Evolutionary conservation across 495 filamentous ascomycete genomes (phyloP).

Genomic region (Trichocladium antarcticum): DNA sequence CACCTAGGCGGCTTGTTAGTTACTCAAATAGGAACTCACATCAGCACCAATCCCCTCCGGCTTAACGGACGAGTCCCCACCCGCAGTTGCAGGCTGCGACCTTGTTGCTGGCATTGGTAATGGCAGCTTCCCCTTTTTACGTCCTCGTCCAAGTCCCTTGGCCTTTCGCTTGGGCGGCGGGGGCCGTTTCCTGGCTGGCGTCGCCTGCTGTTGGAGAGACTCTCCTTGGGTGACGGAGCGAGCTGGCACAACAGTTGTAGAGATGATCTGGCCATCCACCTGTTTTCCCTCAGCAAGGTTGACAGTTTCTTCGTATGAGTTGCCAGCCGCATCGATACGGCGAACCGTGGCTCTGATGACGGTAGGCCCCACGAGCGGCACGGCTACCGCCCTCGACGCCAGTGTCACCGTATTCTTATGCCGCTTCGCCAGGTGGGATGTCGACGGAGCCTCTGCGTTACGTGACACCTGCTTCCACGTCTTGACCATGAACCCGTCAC

Average conservation of each 20-base stretch:
- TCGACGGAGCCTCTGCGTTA: conserved; percentile 60
- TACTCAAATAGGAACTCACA: conserved; percentile 14
- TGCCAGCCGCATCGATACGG: conserved; percentile 64
- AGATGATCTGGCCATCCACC: conserved; percentile 68
- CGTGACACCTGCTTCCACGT: conserved; percentile 72
- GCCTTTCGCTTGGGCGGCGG: conserved; percentile 68
- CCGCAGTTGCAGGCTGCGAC: conserved; percentile 13
- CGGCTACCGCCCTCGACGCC: conserved; percentile 33
- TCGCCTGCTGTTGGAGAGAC: conserved; percentile 15
- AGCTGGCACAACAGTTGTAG: conserved; percentile 41
- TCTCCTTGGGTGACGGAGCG: conserved; percentile 23
- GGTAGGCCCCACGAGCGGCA: conserved; percentile 36
- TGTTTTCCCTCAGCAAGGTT: conserved; percentile 69
- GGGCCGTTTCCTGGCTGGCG: conserved; percentile 46
- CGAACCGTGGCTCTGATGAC: conserved; percentile 67
- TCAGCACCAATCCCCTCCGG: conserved; percentile 25
- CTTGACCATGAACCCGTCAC: conserved; percentile 56
- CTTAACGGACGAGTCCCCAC: conserved; percentile 10
- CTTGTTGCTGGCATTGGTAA: conserved; percentile 13
- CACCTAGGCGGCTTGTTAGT: conserved; percentile 33
- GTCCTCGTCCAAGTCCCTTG: conserved; percentile 55
- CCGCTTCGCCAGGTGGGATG: conserved; percentile 78
- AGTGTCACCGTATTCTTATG: conserved; percentile 54
- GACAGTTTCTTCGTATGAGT: conserved; percentile 68
- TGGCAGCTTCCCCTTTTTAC: conserved; percentile 53